Evolutionary conservation across 495 filamentous ascomycete genomes (phyloP), one percentile per base, ranked within the genome.

Genomic region (Penicillium daleae): DNA sequence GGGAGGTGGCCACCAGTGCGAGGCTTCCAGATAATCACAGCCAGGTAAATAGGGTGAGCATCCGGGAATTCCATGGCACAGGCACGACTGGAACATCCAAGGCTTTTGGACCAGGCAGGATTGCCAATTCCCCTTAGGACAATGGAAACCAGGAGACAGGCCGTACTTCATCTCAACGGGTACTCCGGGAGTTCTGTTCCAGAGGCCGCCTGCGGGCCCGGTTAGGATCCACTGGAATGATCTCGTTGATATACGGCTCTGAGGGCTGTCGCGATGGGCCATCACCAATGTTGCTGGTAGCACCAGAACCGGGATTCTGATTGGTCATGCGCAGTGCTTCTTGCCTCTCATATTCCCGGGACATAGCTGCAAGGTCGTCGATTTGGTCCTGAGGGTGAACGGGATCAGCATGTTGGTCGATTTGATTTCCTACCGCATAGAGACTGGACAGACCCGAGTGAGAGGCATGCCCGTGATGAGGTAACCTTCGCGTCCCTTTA

Each of bases 401-500:
- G 49, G 31, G 27, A 32, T 67, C 51, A 65, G 63, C 15, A 31
- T 24, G 39, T 6, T 27, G 35, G 24, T 21, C 29, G 32, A 17
- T 50, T 26, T 27, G 26, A 4, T 26, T 37, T 58, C 35, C 54
- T 59, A 31, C 29, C 35, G n/a, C 33, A 27, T 46, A 19, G 31
- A 51, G 32, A 31, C 55, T 48, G 59, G 61, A 76, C 76, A 72
- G 57, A 85, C 82, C 71, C 82, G 75, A 60, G 82, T 85, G 49
- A 85, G 70, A 62, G 78, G 80, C 60, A 78, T 71, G 39, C 82
- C 82, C 24, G 73, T 71, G 51, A 85, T 78, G n/a, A 85, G 69
- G 57, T 85, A 85, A 32, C 82, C 82, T 71, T 85, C 82, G 40
- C 82, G 80, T 31, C 80, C 80, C 79, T 82, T 70, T 64, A 54